Evolutionary conservation across 139 green algal species (phyloP), one percentile per base, ranked within the genome.

Genomic region (Chlamydomonas incerta): DNA sequence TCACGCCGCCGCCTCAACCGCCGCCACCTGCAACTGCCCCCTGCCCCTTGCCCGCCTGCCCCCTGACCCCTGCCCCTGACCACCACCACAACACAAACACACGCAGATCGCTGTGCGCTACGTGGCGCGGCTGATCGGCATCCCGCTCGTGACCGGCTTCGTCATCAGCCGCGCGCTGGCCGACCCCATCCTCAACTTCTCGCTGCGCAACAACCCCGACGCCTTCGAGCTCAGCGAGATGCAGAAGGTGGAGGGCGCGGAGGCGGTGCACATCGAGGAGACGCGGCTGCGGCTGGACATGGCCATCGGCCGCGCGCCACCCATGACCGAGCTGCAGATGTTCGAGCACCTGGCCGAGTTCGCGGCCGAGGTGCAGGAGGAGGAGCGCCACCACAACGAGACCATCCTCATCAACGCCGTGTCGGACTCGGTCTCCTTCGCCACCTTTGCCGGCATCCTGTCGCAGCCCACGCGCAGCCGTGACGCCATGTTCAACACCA

Each of bases 211-310:
- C 62, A 94, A 97, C 86, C 90, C 91, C 0, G 80, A 93, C 29
- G 90, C 90, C 35, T 97, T 98, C 92, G 93, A 90, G 15, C 88
- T 97, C 82, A 93, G 80, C 0, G 95, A 95, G 58, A 71, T 82
- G 21, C 92, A 97, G 82, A 97, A 97, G 87, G 62, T 89, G 17
- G 94, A 96, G 85, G 95, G 92, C 9, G 92, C 90, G 0, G 23
- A 66, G 35, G 86, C 92, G 34, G 82, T 98, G 58, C 93, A 98
- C 77, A 66, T 95, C 26, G 93, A 98, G 85, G 96, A 98, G 91
- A 72, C 95, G 55, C 92, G 95, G 3, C 63, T 98, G 69, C 92
- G 93, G 41, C 93, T 98, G 90, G 93, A 97, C 67, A 92, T 93
- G 35, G 91, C 93, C 33, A 93, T 98, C n/a, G 96, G 96, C 29